Percentiles rank a stretch among this genome's conserved stretches.
Evolutionary conservation across 2,329 filamentous ascomycete species (phyloP).

Genomic region (Xylaria hypoxylon): DNA sequence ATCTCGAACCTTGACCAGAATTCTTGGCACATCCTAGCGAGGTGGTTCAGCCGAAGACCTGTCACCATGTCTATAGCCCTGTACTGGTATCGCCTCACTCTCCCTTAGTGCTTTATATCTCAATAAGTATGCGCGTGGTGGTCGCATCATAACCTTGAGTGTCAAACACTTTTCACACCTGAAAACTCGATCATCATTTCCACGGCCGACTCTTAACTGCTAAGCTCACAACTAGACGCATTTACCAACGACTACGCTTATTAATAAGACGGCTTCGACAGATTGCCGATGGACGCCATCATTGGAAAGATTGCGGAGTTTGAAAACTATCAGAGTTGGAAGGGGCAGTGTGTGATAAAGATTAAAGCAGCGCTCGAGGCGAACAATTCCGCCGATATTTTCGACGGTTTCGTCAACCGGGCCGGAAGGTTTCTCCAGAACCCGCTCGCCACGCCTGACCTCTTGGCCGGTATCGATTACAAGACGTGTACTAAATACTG

Average conservation of each 20-base stretch:
- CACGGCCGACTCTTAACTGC: too few relatives aligned
- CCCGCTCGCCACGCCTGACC: constrained; percentile 15
- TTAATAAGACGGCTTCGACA: neutral
- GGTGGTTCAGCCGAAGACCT: constrained; percentile 3
- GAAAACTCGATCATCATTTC: neutral
- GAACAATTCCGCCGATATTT: neutral
- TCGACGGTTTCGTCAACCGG: constrained; percentile 14
- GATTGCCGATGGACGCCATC: constrained; percentile 9
- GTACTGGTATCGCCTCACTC: neutral
- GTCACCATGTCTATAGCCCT: neutral
- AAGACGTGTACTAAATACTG: constrained; percentile 13
- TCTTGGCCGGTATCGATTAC: constrained; percentile 24
- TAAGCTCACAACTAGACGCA: too few relatives aligned
- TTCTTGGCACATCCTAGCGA: neutral
- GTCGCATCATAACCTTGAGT: neutral
- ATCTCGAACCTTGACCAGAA: neutral
- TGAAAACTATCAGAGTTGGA: constrained; percentile 5
- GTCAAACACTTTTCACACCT: too few relatives aligned
- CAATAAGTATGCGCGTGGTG: neutral
- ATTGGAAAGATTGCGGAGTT: constrained; percentile 13
- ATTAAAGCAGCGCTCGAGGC: constrained; percentile 4
- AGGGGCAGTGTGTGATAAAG: constrained; percentile 20
- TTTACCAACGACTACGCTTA: neutral
- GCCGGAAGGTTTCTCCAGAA: neutral
- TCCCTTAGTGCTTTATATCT: too few relatives aligned